phyloP scores from a whole-genome alignment of 176 grass and related monocot species.

The Cenchrus americanus region DNA sequence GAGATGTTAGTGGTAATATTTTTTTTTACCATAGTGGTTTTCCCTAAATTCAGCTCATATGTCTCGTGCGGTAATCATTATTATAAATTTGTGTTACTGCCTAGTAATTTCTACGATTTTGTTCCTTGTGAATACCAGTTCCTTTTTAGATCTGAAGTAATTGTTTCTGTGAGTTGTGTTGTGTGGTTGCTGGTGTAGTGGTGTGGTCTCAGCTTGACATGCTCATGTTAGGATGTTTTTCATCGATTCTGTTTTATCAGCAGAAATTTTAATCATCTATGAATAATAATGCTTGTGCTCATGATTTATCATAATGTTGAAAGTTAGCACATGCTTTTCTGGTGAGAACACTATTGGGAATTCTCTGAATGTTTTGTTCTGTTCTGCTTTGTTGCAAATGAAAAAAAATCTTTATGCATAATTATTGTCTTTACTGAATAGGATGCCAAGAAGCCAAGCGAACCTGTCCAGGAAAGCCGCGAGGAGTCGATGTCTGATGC shows the following conservation, averaged over 20 bases:
- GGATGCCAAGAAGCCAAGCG: constrained; percentile 38
- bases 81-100: background rate
- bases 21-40: background rate
- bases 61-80: background rate
- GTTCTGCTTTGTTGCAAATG: background rate
- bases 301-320: background rate
- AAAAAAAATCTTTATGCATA: background rate
- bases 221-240: background rate
- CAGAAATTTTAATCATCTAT: background rate
- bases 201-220: background rate
- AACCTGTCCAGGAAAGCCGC: constrained; percentile 8
- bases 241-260: background rate
- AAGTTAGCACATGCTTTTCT: background rate
- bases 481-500: constrained; percentile 62
- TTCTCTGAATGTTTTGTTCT: background rate
- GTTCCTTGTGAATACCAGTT: background rate
- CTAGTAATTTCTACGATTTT: background rate
- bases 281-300: background rate
- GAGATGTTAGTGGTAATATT: constrained; percentile 64
- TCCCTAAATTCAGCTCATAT: background rate
- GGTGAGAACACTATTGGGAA: too few relatives aligned
- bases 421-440: constrained; percentile 39
- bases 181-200: background rate
- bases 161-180: background rate
- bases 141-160: too few relatives aligned